Base-by-base conservation (phyloP, 2,329 filamentous ascomycete genomes). In the Fusarium tuaranense region DNA sequence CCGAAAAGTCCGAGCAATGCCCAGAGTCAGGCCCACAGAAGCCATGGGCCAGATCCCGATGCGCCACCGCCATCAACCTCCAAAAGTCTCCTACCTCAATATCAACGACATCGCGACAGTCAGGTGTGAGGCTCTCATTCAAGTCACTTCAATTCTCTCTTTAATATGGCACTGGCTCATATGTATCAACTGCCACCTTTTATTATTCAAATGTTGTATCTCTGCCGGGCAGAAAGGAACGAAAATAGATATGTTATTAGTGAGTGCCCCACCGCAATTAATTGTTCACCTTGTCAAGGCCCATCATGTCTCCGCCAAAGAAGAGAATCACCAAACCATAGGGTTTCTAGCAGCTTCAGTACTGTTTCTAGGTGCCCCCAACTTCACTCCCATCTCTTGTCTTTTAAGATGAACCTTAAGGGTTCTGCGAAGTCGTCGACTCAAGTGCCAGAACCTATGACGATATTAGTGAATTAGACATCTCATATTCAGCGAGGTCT, bases 391-490 rank as follows among this genome's bases (percentile, higher is more conserved):
- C n/a, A 30, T 51, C 41, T 22, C 41, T 51, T 32, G 7, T 32
- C 27, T 13, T 8, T 20, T 27, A 12, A 20, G 12, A 27, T 18
- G 25, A n/a, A 7, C 25, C 51, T 61, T 59, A 76, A 7, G 66
- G 72, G 38, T 61, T 57, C 60, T 80, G 78, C 1, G 78, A 78
- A 22, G 78, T 55, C 10, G 73, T 74, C 30, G 79, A 76, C 71
- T 86, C 84, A 20, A 88, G 82, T 18, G 88, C 89, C 63, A 92
- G 82, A 22, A 91, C 85, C 89, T 91, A 25, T 62, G 39, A 5
- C 44, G 8, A n/a, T 51, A 63, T 67, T 68, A 65, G 65, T 36
- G 4, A 46, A 51, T 27, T 12, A 39, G n/a, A 36, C 25, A 16
- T 8, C 27, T 39, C n/a, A 32, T 53, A 27, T 25, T 39, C 2